Percentiles rank a stretch among this genome's conserved stretches.
Conservation (phyloP, 1,284 basidiomycete genomes). For the Tranzscheliella williamsii region DNA sequence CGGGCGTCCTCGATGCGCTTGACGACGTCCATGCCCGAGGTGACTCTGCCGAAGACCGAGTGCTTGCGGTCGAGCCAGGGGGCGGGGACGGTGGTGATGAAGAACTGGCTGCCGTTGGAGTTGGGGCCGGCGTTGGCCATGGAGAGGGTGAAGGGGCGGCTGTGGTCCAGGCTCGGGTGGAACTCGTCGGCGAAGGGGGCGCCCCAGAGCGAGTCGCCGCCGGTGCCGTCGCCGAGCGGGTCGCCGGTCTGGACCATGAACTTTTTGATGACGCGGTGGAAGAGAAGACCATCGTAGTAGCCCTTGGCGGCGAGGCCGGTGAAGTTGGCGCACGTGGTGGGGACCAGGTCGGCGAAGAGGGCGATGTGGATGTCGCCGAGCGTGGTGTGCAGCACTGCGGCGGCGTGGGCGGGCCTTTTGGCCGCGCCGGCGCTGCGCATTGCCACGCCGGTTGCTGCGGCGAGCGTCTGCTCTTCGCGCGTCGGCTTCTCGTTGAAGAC, state of each 20-base stretch:
- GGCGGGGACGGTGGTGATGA: constrained; percentile 93
- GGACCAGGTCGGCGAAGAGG: constrained; percentile 86
- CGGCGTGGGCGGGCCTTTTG: constrained; percentile 10
- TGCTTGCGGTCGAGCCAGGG: constrained; percentile 79
- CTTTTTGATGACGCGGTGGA: constrained; percentile 97
- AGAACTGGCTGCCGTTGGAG: constrained; percentile 97
- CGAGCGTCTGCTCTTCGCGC: constrained; percentile 90
- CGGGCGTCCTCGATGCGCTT: constrained; percentile 80
- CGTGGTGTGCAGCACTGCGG: constrained; percentile 89
- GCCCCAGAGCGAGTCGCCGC: constrained; percentile 91
- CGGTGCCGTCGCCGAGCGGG: constrained; percentile 93
- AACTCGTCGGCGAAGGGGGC: constrained; percentile 95
- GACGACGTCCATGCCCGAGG: constrained; percentile 66
- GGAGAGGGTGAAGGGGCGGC: constrained; percentile 92
- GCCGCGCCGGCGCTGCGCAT: neutral
- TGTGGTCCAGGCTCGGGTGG: constrained; percentile 79
- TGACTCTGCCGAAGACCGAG: constrained; percentile 67
- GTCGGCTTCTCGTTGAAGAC: constrained; percentile 98
- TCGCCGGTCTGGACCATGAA: constrained; percentile 99
- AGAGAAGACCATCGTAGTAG: constrained; percentile 91
- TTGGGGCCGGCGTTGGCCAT: constrained; percentile 97
- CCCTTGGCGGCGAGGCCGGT: constrained; percentile 87
- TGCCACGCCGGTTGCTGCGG: constrained; percentile 67
- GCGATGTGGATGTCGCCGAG: constrained; percentile 85
- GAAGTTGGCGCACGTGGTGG: constrained; percentile 97